Percentiles rank a stretch among this genome's conserved stretches.
These are phyloP conservation scores for Cystoderma amianthinum DNA, from an alignment of 768 basidiomycete species.

Conservation along the genomic window DNA sequence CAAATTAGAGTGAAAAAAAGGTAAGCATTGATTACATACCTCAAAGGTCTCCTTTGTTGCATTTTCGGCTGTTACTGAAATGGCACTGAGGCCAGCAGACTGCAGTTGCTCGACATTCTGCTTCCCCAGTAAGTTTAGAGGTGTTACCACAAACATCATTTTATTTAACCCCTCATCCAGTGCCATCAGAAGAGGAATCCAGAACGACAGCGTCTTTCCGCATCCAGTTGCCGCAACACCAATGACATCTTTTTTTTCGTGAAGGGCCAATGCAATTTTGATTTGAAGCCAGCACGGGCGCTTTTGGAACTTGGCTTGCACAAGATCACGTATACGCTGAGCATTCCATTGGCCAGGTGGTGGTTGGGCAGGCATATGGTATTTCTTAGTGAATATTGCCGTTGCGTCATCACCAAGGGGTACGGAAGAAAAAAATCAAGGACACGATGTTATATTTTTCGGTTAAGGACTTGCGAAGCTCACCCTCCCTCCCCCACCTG, in stretches of 20 bases:
- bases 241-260: constrained; percentile 11
- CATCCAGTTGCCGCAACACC: constrained; percentile 11
- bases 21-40: too few species aligned
- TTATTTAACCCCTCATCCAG: constrained; percentile 8
- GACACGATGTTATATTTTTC: background rate
- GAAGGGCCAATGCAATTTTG: constrained; percentile 5
- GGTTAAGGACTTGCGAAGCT: background rate
- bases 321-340: constrained; percentile 3
- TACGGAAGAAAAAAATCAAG: background rate
- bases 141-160: constrained; percentile 13
- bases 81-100: constrained; percentile 7
- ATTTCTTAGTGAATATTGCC: constrained; percentile 1
- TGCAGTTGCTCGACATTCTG: constrained; percentile 9
- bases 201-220: constrained; percentile 14
- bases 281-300: constrained; percentile 11
- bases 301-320: constrained; percentile 8
- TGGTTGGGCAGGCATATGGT: too few species aligned
- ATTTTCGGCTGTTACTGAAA: too few species aligned
- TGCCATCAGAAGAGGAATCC: constrained; percentile 11
- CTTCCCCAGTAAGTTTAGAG: constrained; percentile 14
- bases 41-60: too few species aligned
- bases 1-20: too few species aligned
- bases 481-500: background rate
- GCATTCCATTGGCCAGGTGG: too few species aligned
- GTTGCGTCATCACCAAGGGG: constrained; percentile 4